Evolutionary conservation across 257 asterid species (phyloP).

Genomic region (Plantago major): DNA sequence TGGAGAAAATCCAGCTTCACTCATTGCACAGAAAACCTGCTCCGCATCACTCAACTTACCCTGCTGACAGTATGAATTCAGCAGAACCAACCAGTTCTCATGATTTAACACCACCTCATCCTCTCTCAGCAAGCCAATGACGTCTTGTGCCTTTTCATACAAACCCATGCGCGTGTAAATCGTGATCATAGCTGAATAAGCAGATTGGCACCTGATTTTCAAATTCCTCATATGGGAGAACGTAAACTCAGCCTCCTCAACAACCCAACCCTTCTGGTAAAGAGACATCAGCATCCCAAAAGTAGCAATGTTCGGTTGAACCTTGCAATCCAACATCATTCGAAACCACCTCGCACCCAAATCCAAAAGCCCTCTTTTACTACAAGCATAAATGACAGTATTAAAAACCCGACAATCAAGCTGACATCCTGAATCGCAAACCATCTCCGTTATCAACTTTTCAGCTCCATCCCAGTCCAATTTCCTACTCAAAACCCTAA

Average conservation of each 20-base stretch:
- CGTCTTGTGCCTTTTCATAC: slow-evolving; percentile 63
- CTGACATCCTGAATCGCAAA: slow-evolving; percentile 38
- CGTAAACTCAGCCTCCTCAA: slow-evolving; percentile 74
- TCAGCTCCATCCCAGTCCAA: slow-evolving; percentile 69
- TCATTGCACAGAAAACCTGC: slow-evolving; percentile 50
- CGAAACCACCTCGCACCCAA: slow-evolving; percentile 64
- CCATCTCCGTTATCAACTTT: slow-evolving; percentile 54
- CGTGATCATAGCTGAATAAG: slow-evolving; percentile 88
- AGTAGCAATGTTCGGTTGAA: slow-evolving; percentile 75
- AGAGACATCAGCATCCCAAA: slow-evolving; percentile 90
- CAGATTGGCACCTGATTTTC: slow-evolving; percentile 54
- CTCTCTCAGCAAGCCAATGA: slow-evolving; percentile 58
- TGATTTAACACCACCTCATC: slow-evolving; percentile 54
- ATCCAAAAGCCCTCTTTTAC: slow-evolving; percentile 57
- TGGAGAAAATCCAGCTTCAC: slow-evolving; percentile 57
- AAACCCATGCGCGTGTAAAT: slow-evolving; percentile 67
- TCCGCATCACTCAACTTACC: slow-evolving; percentile 69
- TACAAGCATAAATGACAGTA: slow-evolving; percentile 66
- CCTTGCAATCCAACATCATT: slow-evolving; percentile 61
- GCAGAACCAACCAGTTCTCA: slow-evolving; percentile 86
- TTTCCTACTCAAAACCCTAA: slow-evolving; percentile 70
- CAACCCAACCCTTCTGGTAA: slow-evolving; percentile 60
- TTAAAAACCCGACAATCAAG: slow-evolving; percentile 57
- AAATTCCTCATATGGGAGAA: slow-evolving; percentile 68
- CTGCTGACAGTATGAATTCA: slow-evolving; percentile 84